A percentile compares a stretch with the other conserved stretches of the same genome.
Evolutionary conservation across 768 basidiomycete species (phyloP).

Genomic region (Russula compacta): DNA sequence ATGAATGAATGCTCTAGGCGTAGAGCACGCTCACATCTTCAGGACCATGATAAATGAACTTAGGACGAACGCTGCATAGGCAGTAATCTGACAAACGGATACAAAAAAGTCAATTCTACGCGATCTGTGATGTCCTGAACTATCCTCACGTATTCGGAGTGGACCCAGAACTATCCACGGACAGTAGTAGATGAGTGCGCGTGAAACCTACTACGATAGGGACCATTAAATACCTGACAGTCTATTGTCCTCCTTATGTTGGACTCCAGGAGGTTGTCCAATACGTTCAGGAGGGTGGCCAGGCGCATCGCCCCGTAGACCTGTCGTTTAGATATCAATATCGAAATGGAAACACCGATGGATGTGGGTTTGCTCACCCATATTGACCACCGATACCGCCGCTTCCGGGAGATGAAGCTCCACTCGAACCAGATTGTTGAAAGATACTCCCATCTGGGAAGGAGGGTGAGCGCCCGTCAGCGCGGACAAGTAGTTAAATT

Average conservation of each 20-base stretch:
- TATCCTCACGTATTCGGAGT: slow-evolving; percentile 1
- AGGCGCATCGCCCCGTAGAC: slow-evolving; percentile 1
- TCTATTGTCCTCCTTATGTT: neutral
- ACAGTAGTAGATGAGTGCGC: neutral
- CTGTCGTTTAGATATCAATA: neutral
- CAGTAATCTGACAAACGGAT: neutral
- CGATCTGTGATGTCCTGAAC: neutral
- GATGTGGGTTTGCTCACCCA: slow-evolving; percentile 4
- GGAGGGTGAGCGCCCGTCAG: neutral
- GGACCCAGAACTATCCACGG: slow-evolving; percentile 1
- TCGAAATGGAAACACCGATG: neutral
- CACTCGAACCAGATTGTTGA: slow-evolving; percentile 13
- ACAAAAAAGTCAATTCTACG: neutral
- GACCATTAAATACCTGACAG: slow-evolving; percentile 3
- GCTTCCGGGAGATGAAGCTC: slow-evolving; percentile 4
- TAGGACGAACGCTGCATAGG: neutral
- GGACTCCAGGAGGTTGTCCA: neutral
- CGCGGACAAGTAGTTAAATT: neutral
- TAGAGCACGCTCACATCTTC: neutral
- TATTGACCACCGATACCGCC: slow-evolving; percentile 12
- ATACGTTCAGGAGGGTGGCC: neutral
- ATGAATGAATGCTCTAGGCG: neutral
- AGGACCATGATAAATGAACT: slow-evolving; percentile 5
- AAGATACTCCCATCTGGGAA: slow-evolving; percentile 14
- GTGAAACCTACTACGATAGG: neutral